Conservation (phyloP, 805 yeast species). For the Nakazawaea pomicola region DNA sequence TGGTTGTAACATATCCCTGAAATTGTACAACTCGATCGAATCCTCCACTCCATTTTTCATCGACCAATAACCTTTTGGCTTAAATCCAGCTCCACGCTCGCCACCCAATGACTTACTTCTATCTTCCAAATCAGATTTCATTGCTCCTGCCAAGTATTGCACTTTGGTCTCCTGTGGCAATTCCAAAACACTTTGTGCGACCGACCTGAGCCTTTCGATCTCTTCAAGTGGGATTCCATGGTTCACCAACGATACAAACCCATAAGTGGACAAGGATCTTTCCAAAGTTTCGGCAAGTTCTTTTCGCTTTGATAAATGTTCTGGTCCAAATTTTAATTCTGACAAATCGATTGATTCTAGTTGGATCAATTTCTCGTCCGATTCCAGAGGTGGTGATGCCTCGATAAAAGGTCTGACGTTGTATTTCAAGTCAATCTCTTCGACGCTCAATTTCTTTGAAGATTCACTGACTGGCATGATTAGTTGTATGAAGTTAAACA, state of each 20-base stretch:
- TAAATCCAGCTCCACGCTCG: slow-evolving; percentile 42
- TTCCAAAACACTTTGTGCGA: slow-evolving; percentile 37
- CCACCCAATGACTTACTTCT: slow-evolving; percentile 30
- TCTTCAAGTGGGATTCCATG: slow-evolving; percentile 33
- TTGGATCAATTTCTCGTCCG: neutral
- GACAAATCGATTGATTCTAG: slow-evolving; percentile 25
- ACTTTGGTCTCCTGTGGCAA: slow-evolving; percentile 35
- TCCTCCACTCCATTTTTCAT: slow-evolving; percentile 38
- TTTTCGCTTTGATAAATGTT: slow-evolving; percentile 25
- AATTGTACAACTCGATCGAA: slow-evolving; percentile 38
- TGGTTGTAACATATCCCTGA: slow-evolving; percentile 33
- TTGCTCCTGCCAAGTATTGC: slow-evolving; percentile 35
- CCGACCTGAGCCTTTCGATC: slow-evolving; percentile 31
- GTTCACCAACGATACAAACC: slow-evolving; percentile 38
- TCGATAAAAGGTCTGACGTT: slow-evolving; percentile 26
- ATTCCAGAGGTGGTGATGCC: slow-evolving; percentile 18
- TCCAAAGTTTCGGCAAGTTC: slow-evolving; percentile 34
- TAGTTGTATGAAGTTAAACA: no score
- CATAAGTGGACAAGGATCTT: slow-evolving; percentile 34
- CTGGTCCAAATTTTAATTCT: slow-evolving; percentile 31
- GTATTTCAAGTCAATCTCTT: slow-evolving; percentile 20
- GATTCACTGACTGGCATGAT: neutral
- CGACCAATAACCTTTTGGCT: slow-evolving; percentile 45
- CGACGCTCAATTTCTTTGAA: no score
- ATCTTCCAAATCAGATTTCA: slow-evolving; percentile 24